Conservation (phyloP, 805 yeast species). For the Isabelozyma heimii region DNA sequence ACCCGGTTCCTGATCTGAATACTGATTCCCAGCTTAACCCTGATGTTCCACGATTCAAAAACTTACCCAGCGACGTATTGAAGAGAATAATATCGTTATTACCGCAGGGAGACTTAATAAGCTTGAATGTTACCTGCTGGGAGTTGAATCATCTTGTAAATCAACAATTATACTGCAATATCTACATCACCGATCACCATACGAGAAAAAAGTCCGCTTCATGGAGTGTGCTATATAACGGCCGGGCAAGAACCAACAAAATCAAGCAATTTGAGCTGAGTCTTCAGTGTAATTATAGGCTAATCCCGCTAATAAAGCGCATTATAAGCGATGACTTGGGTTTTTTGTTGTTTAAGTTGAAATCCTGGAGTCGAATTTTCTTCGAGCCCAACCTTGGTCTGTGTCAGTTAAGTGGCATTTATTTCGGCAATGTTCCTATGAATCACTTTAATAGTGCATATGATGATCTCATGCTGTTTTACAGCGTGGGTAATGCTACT, state of each 20-base stretch:
- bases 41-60: background rate
- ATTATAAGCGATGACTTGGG: conserved; percentile 8
- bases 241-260: conserved; percentile 1
- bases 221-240: background rate
- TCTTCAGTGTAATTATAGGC: background rate
- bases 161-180: conserved; percentile 3
- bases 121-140: conserved; percentile 5
- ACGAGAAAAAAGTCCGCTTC: background rate
- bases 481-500: background rate
- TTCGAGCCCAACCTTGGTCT: background rate
- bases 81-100: background rate
- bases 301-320: conserved; percentile 1
- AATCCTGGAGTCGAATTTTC: conserved; percentile 7
- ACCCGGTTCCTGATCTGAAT: too few relatives aligned
- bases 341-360: conserved; percentile 9
- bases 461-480: conserved; percentile 8
- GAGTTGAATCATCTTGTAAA: conserved; percentile 1
- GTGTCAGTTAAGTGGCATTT: conserved; percentile 1
- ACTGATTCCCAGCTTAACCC: too few relatives aligned
- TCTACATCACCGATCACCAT: conserved; percentile 6
- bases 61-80: conserved; percentile 6
- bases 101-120: conserved; percentile 2
- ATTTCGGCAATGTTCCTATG: conserved; percentile 8
- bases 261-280: conserved; percentile 7
- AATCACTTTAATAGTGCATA: conserved; percentile 6